Base-by-base conservation (phyloP, 2,329 filamentous ascomycete genomes). In the Fusarium sarcochroum region DNA sequence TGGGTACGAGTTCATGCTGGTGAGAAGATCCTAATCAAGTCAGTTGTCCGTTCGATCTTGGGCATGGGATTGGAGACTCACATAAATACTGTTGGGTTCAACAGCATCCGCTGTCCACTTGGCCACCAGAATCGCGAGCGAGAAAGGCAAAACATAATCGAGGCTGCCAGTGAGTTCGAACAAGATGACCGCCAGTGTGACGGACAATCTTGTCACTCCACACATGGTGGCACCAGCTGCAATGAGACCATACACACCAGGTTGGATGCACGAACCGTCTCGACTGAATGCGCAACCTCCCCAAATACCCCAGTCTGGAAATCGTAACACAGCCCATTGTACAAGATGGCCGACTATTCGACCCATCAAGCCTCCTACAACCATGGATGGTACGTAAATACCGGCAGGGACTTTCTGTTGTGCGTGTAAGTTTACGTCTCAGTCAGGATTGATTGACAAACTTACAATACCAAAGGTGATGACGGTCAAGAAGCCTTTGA, bases 331-430 rank as follows among this genome's bases (percentile, higher is more conserved):
- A 52, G 93, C 80, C 80, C 92, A 94, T 77, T 98, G 95, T 1
- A 94, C 89, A 8, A 90, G 79, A 77, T 98, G 96, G 2, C 96
- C 96, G 14, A 97, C 88, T 44, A 96, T 90, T 9, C 95, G 90
- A 30, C 95, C 95, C 83, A 97, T 90, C 18, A 99, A 83, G 75
- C 96, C 96, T 68, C 96, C 96, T 18, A 98, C 93, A 27, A 98
- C 96, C 96, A 99, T 99, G 73, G 95, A 98, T 5, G 96, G 96
- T 3, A 99, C 94, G 73, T 99, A 99, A 71, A 99, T 98, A 67
- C 96, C 96, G 1, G 95, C 94, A 11, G 96, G 96, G 1, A 98
- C 90, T 85, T 98, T 98, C 85, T 88, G 76, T 48, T 9, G 18
- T 20, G 17, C 4, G 7, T n/a, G 58, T 77, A 49, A 76, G 74